Percentiles rank a stretch among this genome's conserved stretches.
Evolutionary conservation across 169 alveolate species (phyloP).

Genomic region (Eimeria brunetti): DNA sequence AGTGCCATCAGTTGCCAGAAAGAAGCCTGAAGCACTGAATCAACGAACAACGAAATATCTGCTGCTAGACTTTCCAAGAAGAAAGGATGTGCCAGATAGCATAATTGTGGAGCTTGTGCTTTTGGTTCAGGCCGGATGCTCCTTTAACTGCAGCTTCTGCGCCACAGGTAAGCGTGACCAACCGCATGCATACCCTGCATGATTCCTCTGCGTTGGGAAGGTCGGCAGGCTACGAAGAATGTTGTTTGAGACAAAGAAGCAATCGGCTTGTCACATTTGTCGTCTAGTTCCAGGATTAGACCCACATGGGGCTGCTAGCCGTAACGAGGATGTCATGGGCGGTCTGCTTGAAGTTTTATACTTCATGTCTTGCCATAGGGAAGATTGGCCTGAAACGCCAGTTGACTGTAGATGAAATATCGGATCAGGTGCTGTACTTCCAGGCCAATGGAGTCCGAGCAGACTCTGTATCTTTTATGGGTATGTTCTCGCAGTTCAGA

Average conservation of each 20-base stretch:
- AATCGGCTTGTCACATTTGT: background rate
- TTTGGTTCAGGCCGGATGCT: conserved; percentile 88
- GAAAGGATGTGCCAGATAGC: background rate
- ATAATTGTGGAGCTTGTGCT: background rate
- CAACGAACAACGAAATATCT: background rate
- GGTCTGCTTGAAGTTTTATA: background rate
- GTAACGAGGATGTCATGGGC: background rate
- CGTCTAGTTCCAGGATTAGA: background rate
- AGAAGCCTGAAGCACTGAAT: background rate
- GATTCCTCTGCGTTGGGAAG: background rate
- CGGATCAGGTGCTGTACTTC: conserved; percentile 89
- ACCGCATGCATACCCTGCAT: background rate
- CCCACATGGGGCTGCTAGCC: background rate
- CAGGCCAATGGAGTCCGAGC: conserved; percentile 87
- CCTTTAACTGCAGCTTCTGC: conserved; percentile 90
- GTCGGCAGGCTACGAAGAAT: background rate
- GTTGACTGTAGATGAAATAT: conserved; percentile 90
- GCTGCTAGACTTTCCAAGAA: background rate
- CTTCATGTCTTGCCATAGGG: conserved; percentile 79
- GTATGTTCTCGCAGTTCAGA: conserved; percentile 63
- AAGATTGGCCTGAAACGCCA: conserved; percentile 91
- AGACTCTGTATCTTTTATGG: conserved; percentile 92
- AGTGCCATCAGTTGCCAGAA: background rate
- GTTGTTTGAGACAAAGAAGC: background rate
- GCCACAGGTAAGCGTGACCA: conserved; percentile 85